A percentile compares a stretch with the other conserved stretches of the same genome.
These are phyloP conservation scores for Zygotorulaspora florentina DNA, from an alignment of 805 yeast genomes.

Conservation along the genomic window DNA sequence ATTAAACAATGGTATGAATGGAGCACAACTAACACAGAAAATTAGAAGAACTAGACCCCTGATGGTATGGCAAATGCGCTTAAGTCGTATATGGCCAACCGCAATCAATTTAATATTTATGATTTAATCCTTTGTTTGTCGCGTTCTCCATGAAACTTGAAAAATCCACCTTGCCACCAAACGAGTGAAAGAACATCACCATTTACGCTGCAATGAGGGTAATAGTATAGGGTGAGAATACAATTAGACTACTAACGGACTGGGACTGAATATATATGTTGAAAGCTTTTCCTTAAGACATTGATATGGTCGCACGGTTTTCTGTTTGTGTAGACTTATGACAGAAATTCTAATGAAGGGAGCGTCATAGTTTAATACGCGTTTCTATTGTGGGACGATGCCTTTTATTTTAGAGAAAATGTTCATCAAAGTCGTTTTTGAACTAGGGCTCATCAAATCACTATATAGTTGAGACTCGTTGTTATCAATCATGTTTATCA, in stretches of 20 bases:
- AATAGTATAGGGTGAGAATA: neutral
- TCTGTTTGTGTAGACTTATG: no score
- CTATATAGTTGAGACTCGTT: constrained; percentile 20
- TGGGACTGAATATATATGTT: no score
- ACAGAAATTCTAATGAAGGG: no score
- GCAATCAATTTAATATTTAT: neutral
- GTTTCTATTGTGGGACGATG: constrained; percentile 15
- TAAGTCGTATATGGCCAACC: neutral
- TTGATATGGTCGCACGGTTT: no score
- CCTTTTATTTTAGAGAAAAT: constrained; percentile 19
- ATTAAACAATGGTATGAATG: neutral
- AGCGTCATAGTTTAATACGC: neutral
- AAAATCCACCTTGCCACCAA: constrained; percentile 7
- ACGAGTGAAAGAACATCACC: constrained; percentile 3
- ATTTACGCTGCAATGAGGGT: constrained; percentile 6
- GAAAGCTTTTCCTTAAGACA: no score
- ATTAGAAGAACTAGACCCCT: neutral
- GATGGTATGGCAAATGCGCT: neutral
- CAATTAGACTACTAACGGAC: no score
- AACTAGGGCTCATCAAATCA: constrained; percentile 15
- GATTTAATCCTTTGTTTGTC: neutral
- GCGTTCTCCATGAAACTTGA: constrained; percentile 2
- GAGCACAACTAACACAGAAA: neutral
- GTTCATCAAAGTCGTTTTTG: constrained; percentile 14
- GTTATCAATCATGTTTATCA: constrained; percentile 15